Evolutionary conservation across 2,329 filamentous ascomycete species (phyloP).

Genomic region (Cladorrhinum sp.): DNA sequence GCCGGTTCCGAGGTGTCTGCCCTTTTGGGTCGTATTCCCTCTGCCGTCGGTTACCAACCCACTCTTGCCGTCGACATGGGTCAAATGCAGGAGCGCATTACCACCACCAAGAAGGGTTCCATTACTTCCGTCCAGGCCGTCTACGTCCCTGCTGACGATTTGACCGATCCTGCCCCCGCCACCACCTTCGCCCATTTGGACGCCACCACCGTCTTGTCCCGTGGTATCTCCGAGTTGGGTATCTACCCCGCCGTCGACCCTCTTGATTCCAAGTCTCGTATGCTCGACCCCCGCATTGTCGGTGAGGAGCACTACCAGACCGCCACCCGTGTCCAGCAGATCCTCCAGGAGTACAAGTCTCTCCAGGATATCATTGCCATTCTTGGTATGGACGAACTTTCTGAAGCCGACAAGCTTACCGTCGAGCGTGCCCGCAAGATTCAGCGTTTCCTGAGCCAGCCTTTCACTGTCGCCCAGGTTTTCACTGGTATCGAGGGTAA

Average conservation of each 20-base stretch:
- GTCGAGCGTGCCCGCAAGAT: conserved; percentile 99
- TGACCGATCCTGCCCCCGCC: conserved; percentile 99
- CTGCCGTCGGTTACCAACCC: conserved; percentile 99
- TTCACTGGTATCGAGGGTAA: conserved; percentile 93
- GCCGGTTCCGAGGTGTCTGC: conserved; percentile 99
- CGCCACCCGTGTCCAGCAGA: conserved; percentile 95
- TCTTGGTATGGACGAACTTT: conserved; percentile 99
- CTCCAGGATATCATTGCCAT: conserved; percentile 99
- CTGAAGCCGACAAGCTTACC: conserved; percentile 98
- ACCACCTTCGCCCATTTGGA: conserved; percentile 99
- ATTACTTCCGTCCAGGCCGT: conserved; percentile 99
- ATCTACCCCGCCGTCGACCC: conserved; percentile 99
- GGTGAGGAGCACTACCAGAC: conserved; percentile 97
- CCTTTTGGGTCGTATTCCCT: conserved; percentile 98
- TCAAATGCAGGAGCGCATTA: conserved; percentile 99
- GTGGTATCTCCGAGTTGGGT: conserved; percentile 99
- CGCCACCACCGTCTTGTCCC: conserved; percentile 99
- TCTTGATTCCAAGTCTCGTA: conserved; percentile 98
- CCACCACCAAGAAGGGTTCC: conserved; percentile 98
- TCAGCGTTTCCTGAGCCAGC: conserved; percentile 99
- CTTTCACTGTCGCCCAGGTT: conserved; percentile 82
- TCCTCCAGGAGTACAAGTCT: conserved; percentile 99
- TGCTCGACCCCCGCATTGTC: conserved; percentile 98
- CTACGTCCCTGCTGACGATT: conserved; percentile 99
- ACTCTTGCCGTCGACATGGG: conserved; percentile 99